These are phyloP conservation scores for Caryopteris hybrid DNA, from an alignment of 305 asterid genomes.

Conservation along the genomic window DNA sequence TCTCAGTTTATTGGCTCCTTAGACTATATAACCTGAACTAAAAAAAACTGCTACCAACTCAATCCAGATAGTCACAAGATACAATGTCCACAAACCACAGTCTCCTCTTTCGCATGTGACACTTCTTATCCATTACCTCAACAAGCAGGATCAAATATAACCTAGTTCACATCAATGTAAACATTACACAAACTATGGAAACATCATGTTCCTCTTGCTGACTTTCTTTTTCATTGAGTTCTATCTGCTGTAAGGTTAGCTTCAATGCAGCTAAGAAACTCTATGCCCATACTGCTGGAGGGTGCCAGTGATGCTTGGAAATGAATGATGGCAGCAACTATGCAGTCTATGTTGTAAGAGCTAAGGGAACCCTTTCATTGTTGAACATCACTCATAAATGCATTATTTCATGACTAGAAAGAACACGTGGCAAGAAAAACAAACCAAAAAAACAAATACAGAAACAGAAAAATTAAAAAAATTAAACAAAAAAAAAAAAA, in stretches of 20 bases:
- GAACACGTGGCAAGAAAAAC: conserved; percentile 7
- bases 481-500: too few species aligned
- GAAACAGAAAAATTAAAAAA: too few species aligned
- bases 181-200: neutral
- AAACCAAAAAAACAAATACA: conserved; percentile 11
- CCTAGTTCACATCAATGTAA: neutral
- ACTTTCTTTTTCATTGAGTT: neutral
- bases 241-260: neutral
- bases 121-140: neutral
- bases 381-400: neutral
- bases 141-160: neutral
- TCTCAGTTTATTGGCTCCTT: neutral
- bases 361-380: neutral
- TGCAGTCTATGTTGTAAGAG: neutral
- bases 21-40: neutral
- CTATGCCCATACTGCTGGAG: neutral
- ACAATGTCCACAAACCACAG: conserved; percentile 1
- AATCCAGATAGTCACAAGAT: neutral
- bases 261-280: neutral
- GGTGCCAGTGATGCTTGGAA: neutral
- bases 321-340: neutral
- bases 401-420: conserved; percentile 8
- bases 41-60: conserved; percentile 4
- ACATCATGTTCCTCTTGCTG: neutral
- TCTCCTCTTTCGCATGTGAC: conserved; percentile 2